Conservation (phyloP, 106 monocot genomes). For the Xerophyta viscosa region DNA sequence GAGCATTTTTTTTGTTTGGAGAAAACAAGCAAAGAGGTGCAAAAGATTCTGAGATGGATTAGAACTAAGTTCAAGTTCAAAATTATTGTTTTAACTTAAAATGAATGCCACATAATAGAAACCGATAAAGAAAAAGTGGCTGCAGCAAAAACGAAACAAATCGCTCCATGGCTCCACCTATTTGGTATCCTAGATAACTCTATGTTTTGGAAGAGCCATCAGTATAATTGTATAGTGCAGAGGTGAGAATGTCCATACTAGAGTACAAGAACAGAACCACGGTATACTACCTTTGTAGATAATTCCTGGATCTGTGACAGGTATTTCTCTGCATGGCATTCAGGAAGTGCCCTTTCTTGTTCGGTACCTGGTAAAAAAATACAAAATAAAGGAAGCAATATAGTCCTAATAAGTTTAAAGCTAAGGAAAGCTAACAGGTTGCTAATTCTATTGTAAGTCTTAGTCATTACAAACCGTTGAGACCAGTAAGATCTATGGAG, state of each 20-base stretch:
- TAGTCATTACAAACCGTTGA: conserved; percentile 23
- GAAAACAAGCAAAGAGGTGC: background rate
- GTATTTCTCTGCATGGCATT: conserved; percentile 14
- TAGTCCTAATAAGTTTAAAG: background rate
- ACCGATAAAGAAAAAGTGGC: too few relatives aligned
- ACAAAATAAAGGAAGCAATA: background rate
- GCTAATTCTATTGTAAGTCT: too few relatives aligned
- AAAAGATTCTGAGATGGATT: too few relatives aligned
- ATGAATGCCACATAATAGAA: too few relatives aligned
- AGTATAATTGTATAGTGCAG: background rate
- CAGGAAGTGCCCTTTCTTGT: conserved; percentile 18
- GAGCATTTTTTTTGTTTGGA: background rate
- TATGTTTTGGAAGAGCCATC: too few relatives aligned
- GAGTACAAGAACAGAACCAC: background rate
- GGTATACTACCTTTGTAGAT: conserved; percentile 41
- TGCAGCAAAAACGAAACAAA: too few relatives aligned
- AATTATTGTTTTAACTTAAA: too few relatives aligned
- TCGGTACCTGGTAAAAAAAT: conserved; percentile 21
- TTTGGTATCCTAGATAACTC: too few relatives aligned
- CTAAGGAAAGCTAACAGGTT: background rate
- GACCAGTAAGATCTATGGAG: conserved; percentile 31
- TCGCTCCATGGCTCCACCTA: too few relatives aligned
- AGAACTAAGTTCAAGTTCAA: too few relatives aligned
- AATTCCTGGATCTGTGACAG: conserved; percentile 33
- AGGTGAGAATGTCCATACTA: background rate